Percentiles rank a stretch among this genome's conserved stretches.
These are phyloP conservation scores for Huiozyma naganishii DNA, from an alignment of 805 yeast species.

Conservation along the genomic window DNA sequence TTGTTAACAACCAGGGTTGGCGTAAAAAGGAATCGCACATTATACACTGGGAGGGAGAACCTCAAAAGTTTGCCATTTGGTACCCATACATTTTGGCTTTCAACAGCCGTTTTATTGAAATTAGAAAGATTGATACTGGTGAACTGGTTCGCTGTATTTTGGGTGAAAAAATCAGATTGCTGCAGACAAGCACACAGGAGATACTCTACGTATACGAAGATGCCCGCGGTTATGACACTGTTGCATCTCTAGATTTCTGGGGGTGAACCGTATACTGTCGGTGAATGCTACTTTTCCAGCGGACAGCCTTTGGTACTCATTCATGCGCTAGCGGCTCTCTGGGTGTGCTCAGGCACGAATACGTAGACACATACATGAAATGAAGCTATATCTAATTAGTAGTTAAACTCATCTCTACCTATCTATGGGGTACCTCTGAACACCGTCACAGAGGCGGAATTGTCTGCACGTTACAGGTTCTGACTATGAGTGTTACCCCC, in stretches of 20 bases:
- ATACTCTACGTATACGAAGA: constrained; percentile 87
- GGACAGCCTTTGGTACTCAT: too few relatives aligned
- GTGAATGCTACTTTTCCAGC: too few relatives aligned
- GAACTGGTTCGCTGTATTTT: constrained; percentile 78
- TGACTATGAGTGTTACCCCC: too few relatives aligned
- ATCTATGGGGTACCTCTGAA: too few relatives aligned
- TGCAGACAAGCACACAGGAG: constrained; percentile 87
- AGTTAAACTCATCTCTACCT: too few relatives aligned
- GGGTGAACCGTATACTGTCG: constrained; percentile 21
- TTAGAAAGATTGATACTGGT: constrained; percentile 81
- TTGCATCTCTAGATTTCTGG: constrained; percentile 90
- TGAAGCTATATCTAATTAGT: too few relatives aligned
- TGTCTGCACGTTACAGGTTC: too few relatives aligned
- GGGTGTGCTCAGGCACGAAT: too few relatives aligned
- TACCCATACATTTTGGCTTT: constrained; percentile 90
- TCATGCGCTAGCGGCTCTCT: too few relatives aligned
- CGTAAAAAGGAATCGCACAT: constrained; percentile 88
- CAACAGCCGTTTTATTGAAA: constrained; percentile 83
- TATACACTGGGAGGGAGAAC: constrained; percentile 93
- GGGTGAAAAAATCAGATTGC: constrained; percentile 82
- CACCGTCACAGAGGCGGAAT: too few relatives aligned
- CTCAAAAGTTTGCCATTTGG: constrained; percentile 84
- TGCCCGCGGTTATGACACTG: constrained; percentile 83
- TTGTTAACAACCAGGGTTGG: constrained; percentile 94
- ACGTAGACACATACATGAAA: too few relatives aligned